Evolutionary conservation across 1,284 basidiomycete genomes (phyloP).

Genomic region (Bjerkandera adusta): DNA sequence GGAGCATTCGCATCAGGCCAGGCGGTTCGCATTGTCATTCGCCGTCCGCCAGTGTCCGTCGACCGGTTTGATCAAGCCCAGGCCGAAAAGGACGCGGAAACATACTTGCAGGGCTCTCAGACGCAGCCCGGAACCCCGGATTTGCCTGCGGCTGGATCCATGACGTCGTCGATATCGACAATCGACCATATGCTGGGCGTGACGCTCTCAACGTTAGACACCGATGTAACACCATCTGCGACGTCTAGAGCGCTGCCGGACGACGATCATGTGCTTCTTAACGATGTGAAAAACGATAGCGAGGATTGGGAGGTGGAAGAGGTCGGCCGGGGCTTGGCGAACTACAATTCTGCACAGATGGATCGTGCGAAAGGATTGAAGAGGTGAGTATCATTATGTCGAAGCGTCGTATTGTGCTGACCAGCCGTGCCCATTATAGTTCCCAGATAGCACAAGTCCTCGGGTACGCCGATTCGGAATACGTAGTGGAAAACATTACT

Average conservation of each 20-base stretch:
- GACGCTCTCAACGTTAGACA: constrained; percentile 33
- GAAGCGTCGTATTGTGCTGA: constrained; percentile 3
- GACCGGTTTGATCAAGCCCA: constrained; percentile 19
- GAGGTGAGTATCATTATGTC: constrained; percentile 55
- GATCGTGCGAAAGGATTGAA: constrained; percentile 86
- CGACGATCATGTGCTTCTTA: constrained; percentile 29
- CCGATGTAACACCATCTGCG: constrained; percentile 28
- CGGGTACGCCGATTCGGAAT: constrained; percentile 94
- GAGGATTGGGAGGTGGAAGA: constrained; percentile 81
- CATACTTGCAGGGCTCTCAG: constrained; percentile 26
- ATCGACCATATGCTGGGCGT: constrained; percentile 37
- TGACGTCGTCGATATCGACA: constrained; percentile 38
- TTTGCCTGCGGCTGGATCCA: constrained; percentile 30
- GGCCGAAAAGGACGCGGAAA: constrained; percentile 26
- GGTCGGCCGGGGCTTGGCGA: constrained; percentile 91
- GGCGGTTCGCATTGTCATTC: constrained; percentile 84
- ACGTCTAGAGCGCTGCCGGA: constrained; percentile 26
- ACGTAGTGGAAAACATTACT: constrained; percentile 93
- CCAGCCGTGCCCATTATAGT: constrained; percentile 39
- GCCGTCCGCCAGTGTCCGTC: constrained; percentile 29
- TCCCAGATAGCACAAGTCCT: constrained; percentile 79
- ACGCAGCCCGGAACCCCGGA: constrained; percentile 45
- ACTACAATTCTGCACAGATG: constrained; percentile 95
- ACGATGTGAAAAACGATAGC: constrained; percentile 30
- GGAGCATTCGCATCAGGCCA: constrained; percentile 94